Base-by-base conservation (phyloP, 2,329 filamentous ascomycete genomes). In the Escovopsis sp. region DNA sequence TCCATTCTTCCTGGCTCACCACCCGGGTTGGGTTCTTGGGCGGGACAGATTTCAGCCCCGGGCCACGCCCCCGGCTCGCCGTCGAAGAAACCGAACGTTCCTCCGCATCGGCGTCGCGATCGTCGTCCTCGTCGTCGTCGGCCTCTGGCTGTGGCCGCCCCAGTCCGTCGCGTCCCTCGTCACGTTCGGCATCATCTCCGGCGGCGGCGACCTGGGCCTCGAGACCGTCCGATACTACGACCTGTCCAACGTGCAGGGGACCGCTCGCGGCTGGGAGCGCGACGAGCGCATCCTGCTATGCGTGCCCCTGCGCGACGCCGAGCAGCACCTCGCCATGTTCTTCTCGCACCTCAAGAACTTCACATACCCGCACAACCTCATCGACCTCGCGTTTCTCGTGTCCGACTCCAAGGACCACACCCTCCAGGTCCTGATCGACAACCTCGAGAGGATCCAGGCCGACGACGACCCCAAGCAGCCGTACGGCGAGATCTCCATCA, bases 161-260 rank as follows among this genome's bases (percentile, higher is more conserved):
- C 76, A 60, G 56, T 73, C 61, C 45, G 65, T 63, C 48, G 76
- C 61, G 46, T 84, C 62, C 53, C 66, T 63, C 52, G 69, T 62
- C 51, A 80, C 81, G 1, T 64, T 92, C 33, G 82, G 80, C 21
- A 67, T 88, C 26, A 62, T 87, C 34, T 75, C 76, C 27, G 63
- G 69, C 16, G 62, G 65, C 35, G 75, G 79, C 35, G 77, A 82
- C 45, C 72, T 84, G 43, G 78, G 93, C 51, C 74, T 96, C 39
- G 85, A 96, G 56, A 96, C 88, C 1, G 83, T 98, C 41, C 83
- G 88, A 55, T 96, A 98, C 61, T 96, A 96, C 60, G 90, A 98
- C 55, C 68, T 98, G 43, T 80, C 79, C 45, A 84, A 90, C 54
- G 85, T 93, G 5, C 81, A 90, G 54, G 90, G 90, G 31, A 90